Evolutionary conservation across 1,284 basidiomycete species (phyloP).

Genomic region (Tilletia setariae): DNA sequence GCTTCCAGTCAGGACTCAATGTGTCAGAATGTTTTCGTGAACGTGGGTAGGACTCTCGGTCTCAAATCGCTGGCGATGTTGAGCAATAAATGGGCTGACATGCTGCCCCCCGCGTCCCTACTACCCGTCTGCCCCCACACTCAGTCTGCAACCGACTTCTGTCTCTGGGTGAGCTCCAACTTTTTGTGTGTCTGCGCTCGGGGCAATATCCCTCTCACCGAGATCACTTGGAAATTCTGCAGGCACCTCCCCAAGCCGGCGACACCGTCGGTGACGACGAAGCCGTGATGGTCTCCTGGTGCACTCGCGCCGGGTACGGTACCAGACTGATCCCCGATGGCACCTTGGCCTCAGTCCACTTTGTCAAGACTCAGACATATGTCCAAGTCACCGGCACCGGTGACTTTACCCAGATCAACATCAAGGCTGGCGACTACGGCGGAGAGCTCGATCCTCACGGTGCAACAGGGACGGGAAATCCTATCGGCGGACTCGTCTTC

Average conservation of each 20-base stretch:
- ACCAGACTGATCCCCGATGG: conserved; percentile 51
- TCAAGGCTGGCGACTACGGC: conserved; percentile 56
- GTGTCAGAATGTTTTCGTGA: conserved; percentile 25
- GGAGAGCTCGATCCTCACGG: conserved; percentile 61
- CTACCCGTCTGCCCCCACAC: too few relatives aligned
- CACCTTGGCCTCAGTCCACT: conserved; percentile 47
- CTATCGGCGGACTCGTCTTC: conserved; percentile 60
- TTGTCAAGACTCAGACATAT: conserved; percentile 44
- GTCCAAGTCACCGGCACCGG: conserved; percentile 56
- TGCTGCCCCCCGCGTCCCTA: conserved; percentile 50
- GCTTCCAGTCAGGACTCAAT: conserved; percentile 12
- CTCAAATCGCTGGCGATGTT: conserved; percentile 33
- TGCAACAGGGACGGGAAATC: conserved; percentile 58
- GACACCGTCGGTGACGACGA: conserved; percentile 44
- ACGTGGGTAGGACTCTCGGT: conserved; percentile 25
- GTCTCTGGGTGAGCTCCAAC: too few relatives aligned
- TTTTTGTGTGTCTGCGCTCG: too few relatives aligned
- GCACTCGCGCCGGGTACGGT: conserved; percentile 48
- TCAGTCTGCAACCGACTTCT: conserved; percentile 20
- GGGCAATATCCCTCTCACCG: too few relatives aligned
- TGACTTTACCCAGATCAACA: conserved; percentile 56
- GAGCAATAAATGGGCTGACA: conserved; percentile 43
- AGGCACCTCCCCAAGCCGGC: conserved; percentile 31
- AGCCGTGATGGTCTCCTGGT: conserved; percentile 44
- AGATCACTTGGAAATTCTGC: too few relatives aligned